Base-by-base conservation (phyloP, 2,329 filamentous ascomycete genomes). In the Clonostachys byssicola region DNA sequence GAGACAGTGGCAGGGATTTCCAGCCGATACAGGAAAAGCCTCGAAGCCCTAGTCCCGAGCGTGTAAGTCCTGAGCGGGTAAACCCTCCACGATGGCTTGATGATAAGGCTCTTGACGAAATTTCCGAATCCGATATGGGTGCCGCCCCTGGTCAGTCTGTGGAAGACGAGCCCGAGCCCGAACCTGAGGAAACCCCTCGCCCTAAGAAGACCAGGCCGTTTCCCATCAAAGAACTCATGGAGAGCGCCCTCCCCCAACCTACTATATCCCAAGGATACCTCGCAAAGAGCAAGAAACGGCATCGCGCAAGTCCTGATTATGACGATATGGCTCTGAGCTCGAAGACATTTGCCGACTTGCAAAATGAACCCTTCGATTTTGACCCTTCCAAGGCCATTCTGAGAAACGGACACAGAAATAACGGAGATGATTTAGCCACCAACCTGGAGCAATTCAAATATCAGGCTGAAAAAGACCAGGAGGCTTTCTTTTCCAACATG, bases 351-450 rank as follows among this genome's bases (percentile, higher is more conserved):
- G 53, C 67, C 3, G 68, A 76, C 33, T 64, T 83, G 12, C 70
- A 66, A 45, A 62, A 65, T 3, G 75, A 83, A 53, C 67, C 72
- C 1, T 83, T 83, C 51, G 80, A 83, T 56, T 73, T 74, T 49
- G 78, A 82, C 51, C 79, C 79, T 4, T 67, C 75, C 42, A 70
- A 72, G 46, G 67, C 67, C n/a, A 62, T 69, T 46, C 59, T 55
- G 43, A 64, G 61, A 60, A 60, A 63, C 50, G 52, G 63, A 56
- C 47, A 64, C 54, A 51, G 66, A 57, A 51, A 60, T 54, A 50
- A 63, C 48, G 68, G 67, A 16, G 67, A 67, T 35, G 70, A 71
- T 30, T 59, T 81, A 6, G 63, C 70, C 8, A 67, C 74, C 10
- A 77, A 74, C 50, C 65, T 83, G 12, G 61, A 70, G 40, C 72